These are phyloP conservation scores for Globisporangium megalacanthum DNA, from an alignment of 352 stramenopile genomes.

Conservation along the genomic window DNA sequence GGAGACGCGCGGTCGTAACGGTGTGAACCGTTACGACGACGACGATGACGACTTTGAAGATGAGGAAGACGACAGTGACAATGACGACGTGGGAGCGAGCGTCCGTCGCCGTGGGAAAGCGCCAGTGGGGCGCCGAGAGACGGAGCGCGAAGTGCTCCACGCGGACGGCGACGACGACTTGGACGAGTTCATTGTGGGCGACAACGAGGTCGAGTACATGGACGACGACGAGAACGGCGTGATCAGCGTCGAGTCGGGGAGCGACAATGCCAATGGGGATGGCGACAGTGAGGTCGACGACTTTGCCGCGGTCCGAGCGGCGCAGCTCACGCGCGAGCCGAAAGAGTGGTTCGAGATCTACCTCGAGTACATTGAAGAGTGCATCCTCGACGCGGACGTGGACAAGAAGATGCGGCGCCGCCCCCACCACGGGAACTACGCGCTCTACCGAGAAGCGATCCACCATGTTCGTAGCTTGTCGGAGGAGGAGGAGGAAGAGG, in stretches of 20 bases:
- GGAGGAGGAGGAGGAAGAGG: not conserved
- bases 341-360: conserved; percentile 85
- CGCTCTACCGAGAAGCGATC: conserved; percentile 47
- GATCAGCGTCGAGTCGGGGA: conserved; percentile 50
- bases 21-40: conserved; percentile 26
- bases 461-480: conserved; percentile 43
- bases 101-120: conserved; percentile 5
- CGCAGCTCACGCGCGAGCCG: conserved; percentile 48
- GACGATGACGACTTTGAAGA: conserved; percentile 31
- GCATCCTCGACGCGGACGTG: conserved; percentile 52
- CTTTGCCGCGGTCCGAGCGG: conserved; percentile 24
- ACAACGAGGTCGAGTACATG: conserved; percentile 87
- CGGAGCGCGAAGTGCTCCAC: conserved; percentile 29
- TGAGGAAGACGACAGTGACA: conserved; percentile 10
- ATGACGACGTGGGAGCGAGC: not conserved
- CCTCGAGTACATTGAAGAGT: conserved; percentile 72
- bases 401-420: conserved; percentile 51
- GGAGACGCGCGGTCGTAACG: conserved; percentile 18
- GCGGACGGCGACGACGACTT: conserved; percentile 60
- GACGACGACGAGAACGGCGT: conserved; percentile 73
- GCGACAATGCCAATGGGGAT: conserved; percentile 32
- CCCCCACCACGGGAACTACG: conserved; percentile 27
- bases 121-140: conserved; percentile 14
- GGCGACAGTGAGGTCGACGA: conserved; percentile 34
- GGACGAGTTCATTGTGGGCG: conserved; percentile 73